Conservation (phyloP, 2,329 filamentous ascomycete genomes). For the Penicillium olsonii region DNA sequence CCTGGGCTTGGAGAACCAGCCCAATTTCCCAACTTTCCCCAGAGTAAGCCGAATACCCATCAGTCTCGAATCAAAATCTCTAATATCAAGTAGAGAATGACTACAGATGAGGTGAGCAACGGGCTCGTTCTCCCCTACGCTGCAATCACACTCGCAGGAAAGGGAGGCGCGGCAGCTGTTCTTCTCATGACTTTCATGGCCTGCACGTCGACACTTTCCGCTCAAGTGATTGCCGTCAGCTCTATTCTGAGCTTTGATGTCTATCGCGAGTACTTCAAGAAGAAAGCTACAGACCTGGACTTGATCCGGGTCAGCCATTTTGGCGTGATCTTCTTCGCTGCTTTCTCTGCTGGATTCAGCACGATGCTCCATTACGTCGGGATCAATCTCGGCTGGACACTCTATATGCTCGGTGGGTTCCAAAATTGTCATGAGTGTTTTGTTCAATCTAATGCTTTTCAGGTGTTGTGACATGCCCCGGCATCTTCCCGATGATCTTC, state of each 20-base stretch:
- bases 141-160: constrained; percentile 41
- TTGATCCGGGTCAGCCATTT: constrained; percentile 56
- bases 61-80: neutral
- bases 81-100: constrained; percentile 35
- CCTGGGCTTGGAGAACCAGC: constrained; percentile 49
- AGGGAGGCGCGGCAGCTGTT: constrained; percentile 40
- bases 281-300: constrained; percentile 48
- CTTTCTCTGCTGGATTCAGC: constrained; percentile 55
- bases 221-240: constrained; percentile 56
- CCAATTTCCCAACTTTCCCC: constrained; percentile 58
- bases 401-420: constrained; percentile 53
- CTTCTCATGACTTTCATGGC: constrained; percentile 46
- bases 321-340: constrained; percentile 55
- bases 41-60: constrained; percentile 28
- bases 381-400: constrained; percentile 56
- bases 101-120: constrained; percentile 36
- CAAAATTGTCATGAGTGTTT: neutral
- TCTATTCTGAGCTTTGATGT: constrained; percentile 59
- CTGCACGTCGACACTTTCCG: constrained; percentile 51
- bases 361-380: constrained; percentile 57
- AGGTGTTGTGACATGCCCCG: constrained; percentile 56
- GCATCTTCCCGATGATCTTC: constrained; percentile 56
- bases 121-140: constrained; percentile 43
- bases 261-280: constrained; percentile 54
- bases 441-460: neutral